These are phyloP conservation scores for Haberlea rhodopensis DNA, from an alignment of 257 asterid genomes.

Conservation along the genomic window DNA sequence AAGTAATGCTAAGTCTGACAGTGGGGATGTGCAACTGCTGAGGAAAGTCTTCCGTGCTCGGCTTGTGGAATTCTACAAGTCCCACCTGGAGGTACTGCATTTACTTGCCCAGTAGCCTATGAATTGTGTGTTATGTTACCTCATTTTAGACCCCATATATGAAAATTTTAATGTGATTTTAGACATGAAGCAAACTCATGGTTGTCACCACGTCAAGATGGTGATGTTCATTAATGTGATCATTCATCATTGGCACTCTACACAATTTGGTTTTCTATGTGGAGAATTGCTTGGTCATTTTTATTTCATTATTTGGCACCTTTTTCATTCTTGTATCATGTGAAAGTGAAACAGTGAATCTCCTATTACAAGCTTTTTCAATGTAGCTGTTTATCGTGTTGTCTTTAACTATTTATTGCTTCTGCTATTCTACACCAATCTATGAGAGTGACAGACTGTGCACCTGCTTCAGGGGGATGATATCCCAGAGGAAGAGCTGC, in stretches of 20 bases:
- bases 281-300: not conserved
- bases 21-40: constrained; percentile 41
- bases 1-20: constrained; percentile 41
- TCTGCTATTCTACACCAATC: not conserved
- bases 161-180: not conserved
- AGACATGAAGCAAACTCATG: not conserved
- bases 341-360: not conserved
- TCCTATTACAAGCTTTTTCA: not conserved
- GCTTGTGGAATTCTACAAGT: constrained; percentile 51
- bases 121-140: not conserved
- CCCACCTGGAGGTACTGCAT: constrained; percentile 68
- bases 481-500: constrained; percentile 68
- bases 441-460: constrained; percentile 1
- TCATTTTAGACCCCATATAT: not conserved
- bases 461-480: constrained; percentile 65
- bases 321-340: not conserved
- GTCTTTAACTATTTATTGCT: not conserved
- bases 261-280: not conserved
- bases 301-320: not conserved
- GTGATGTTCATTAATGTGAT: not conserved
- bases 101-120: not conserved
- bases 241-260: not conserved
- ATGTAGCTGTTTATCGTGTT: not conserved
- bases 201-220: not conserved
- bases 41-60: constrained; percentile 63